A percentile compares a stretch with the other conserved stretches of the same genome.
phyloP scores from a whole-genome alignment of 2,329 filamentous ascomycete genomes.

The Pseudohalonectria lignicola region DNA sequence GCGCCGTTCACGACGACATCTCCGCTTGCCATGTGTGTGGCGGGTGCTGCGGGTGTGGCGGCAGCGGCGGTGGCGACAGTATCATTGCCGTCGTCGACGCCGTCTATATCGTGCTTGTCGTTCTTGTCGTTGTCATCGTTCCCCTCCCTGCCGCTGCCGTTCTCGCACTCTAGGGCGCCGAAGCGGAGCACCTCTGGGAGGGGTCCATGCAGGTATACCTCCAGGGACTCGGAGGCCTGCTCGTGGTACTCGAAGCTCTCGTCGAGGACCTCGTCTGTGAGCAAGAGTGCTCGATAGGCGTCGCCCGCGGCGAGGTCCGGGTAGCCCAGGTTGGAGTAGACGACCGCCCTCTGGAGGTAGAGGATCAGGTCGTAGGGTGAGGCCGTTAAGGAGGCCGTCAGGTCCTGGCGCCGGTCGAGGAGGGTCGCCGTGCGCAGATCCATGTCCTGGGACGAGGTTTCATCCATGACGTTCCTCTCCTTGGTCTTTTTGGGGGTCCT shows the following conservation, averaged over 20 bases:
- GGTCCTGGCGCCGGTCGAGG: constrained; percentile 40
- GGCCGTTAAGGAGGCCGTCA: constrained; percentile 42
- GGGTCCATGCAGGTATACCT: constrained; percentile 22
- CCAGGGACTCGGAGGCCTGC: constrained; percentile 43
- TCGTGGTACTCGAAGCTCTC: constrained; percentile 79
- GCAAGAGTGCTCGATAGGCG: constrained; percentile 79
- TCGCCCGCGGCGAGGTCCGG: constrained; percentile 84
- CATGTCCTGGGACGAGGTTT: too few species aligned
- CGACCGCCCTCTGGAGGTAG: constrained; percentile 57
- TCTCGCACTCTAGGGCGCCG: constrained; percentile 17
- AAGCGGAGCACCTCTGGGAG: constrained; percentile 34
- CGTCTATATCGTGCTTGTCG: constrained; percentile 19
- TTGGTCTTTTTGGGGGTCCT: too few species aligned
- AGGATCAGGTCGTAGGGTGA: constrained; percentile 51
- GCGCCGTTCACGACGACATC: too few species aligned
- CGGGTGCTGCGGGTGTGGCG: too few species aligned
- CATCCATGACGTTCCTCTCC: too few species aligned
- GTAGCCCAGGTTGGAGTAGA: constrained; percentile 68
- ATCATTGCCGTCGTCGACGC: constrained; percentile 20
- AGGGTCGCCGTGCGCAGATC: constrained; percentile 26
- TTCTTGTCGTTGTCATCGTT: constrained; percentile 16
- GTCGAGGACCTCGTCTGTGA: constrained; percentile 70
- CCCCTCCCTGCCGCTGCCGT: not conserved
- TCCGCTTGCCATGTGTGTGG: too few species aligned
- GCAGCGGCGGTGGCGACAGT: constrained; percentile 9